A percentile compares a stretch with the other conserved stretches of the same genome.
Evolutionary conservation across 2,329 filamentous ascomycete genomes (phyloP).

Genomic region (Ceratocystis smalleyi): DNA sequence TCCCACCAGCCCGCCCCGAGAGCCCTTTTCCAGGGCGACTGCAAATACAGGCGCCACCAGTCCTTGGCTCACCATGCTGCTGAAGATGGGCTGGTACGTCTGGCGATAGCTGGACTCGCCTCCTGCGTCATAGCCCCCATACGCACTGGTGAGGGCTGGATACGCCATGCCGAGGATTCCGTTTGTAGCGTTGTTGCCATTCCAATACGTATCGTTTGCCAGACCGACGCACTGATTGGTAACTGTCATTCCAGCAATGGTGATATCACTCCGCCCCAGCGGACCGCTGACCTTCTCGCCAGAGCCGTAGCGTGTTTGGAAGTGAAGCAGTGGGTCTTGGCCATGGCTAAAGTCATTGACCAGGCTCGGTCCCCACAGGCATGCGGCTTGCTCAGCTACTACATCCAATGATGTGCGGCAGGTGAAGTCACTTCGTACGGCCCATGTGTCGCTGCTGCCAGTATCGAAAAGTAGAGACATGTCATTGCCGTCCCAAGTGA

Average conservation of each 20-base stretch:
- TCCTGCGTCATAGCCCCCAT: constrained; percentile 18
- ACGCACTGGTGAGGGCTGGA: constrained; percentile 35
- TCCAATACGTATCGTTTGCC: constrained; percentile 35
- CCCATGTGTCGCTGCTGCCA: constrained; percentile 38
- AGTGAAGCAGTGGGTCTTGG: constrained; percentile 29
- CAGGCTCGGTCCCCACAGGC: constrained; percentile 29
- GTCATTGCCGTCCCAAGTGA: constrained; percentile 26
- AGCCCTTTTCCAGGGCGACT: constrained; percentile 33
- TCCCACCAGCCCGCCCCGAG: constrained; percentile 30
- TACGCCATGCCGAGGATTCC: constrained; percentile 38
- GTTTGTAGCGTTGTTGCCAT: constrained; percentile 36
- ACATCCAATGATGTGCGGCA: constrained; percentile 28
- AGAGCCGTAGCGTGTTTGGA: constrained; percentile 33
- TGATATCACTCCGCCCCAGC: constrained; percentile 33
- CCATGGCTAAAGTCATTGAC: constrained; percentile 29
- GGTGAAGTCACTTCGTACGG: constrained; percentile 27
- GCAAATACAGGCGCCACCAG: constrained; percentile 32
- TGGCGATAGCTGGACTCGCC: constrained; percentile 20
- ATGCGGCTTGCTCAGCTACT: constrained; percentile 23
- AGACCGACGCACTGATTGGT: constrained; percentile 33
- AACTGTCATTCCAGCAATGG: constrained; percentile 31
- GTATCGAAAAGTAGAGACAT: constrained; percentile 34
- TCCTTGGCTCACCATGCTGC: constrained; percentile 33
- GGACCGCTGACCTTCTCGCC: constrained; percentile 33
- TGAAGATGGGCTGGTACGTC: constrained; percentile 35